Conservation (phyloP, 2,329 filamentous ascomycete genomes). For the Pestalotiopsis fici region DNA sequence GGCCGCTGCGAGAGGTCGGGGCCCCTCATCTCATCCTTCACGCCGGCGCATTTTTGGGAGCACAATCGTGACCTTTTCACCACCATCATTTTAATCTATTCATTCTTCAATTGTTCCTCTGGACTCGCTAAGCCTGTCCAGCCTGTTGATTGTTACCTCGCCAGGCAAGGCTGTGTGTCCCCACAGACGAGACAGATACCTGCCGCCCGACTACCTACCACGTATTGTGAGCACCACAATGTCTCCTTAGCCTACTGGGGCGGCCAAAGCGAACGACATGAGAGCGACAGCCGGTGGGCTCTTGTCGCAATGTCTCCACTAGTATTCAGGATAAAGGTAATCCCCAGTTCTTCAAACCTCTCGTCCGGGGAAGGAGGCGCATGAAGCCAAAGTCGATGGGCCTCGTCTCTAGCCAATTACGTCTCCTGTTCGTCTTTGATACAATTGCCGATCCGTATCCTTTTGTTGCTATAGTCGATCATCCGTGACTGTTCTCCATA, state of each 20-base stretch:
- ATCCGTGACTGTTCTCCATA: neutral
- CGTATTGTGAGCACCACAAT: neutral
- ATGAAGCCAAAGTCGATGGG: neutral
- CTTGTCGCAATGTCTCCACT: slow-evolving; percentile 1
- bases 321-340: neutral
- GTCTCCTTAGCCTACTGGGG: neutral
- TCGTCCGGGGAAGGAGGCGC: neutral
- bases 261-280: neutral
- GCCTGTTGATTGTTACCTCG: neutral
- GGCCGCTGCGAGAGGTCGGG: neutral
- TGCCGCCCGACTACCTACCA: neutral
- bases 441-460: neutral
- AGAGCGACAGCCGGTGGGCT: neutral
- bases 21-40: neutral
- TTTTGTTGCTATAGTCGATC: neutral
- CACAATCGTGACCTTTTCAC: neutral
- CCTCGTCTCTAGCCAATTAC: neutral
- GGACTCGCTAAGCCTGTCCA: neutral
- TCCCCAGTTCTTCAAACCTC: neutral
- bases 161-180: neutral
- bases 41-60: neutral
- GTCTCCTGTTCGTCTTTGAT: neutral
- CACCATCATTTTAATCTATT: neutral
- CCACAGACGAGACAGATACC: neutral
- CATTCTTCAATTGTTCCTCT: neutral